A percentile compares a stretch with the other conserved stretches of the same genome.
phyloP scores from a whole-genome alignment of 805 yeast species.

The Ogataea zsoltii region DNA sequence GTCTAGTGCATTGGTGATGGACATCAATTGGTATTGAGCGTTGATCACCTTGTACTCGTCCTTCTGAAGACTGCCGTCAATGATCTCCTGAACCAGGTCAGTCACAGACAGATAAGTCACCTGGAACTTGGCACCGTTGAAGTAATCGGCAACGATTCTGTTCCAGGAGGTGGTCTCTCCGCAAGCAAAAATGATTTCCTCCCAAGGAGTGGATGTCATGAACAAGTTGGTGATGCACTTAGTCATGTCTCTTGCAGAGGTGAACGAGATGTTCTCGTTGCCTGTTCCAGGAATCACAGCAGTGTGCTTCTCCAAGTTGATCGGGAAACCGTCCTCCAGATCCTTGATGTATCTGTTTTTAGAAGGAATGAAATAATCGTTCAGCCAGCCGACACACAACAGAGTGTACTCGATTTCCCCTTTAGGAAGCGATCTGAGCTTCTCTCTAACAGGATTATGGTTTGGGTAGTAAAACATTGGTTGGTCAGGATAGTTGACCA shows the following conservation, averaged over 20 bases:
- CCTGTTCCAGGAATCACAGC: constrained; percentile 2
- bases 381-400: constrained; percentile 2
- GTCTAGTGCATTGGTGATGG: constrained; percentile 1
- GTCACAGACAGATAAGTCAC: constrained; percentile 1
- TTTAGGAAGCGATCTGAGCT: constrained; percentile 1
- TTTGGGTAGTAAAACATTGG: constrained; percentile 2
- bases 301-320: background rate
- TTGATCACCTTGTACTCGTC: constrained; percentile 2
- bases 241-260: constrained; percentile 3
- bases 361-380: constrained; percentile 1
- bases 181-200: constrained; percentile 1
- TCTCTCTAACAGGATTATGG: constrained; percentile 1
- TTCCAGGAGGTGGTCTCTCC: constrained; percentile 3
- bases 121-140: background rate
- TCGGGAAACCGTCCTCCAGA: constrained; percentile 1
- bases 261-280: background rate
- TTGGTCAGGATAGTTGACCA: constrained; percentile 2
- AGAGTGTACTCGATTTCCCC: constrained; percentile 1
- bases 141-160: background rate
- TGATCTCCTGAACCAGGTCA: background rate
- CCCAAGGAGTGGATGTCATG: background rate
- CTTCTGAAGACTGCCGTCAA: background rate
- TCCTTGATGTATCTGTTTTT: constrained; percentile 5
- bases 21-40: constrained; percentile 1
- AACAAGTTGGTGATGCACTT: constrained; percentile 2